A percentile compares a stretch with the other conserved stretches of the same genome.
Conservation (phyloP, 148 eudicot genomes). For the Rhododendron ovatum region DNA sequence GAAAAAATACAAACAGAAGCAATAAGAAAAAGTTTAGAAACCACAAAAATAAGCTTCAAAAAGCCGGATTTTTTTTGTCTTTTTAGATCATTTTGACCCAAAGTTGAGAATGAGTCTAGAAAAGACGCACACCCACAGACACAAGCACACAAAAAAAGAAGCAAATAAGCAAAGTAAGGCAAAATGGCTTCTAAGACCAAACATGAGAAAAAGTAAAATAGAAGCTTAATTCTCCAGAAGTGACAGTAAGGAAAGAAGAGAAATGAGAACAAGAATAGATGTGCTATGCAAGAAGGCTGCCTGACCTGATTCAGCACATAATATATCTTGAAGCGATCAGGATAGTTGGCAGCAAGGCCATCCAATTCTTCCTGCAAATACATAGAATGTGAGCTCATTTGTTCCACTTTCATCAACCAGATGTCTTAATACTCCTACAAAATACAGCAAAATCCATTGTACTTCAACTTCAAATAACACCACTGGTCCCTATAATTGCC, state of each 20-base stretch:
- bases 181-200: background rate
- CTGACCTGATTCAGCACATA: slow-evolving; percentile 78
- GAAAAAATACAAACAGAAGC: background rate
- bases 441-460: background rate
- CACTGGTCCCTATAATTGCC: background rate
- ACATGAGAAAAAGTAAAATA: background rate
- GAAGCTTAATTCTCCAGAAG: background rate
- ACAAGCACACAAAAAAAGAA: background rate
- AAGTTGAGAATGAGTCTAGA: background rate
- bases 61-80: background rate
- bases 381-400: background rate
- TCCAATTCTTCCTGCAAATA: slow-evolving; percentile 75
- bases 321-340: slow-evolving; percentile 59
- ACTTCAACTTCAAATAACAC: background rate
- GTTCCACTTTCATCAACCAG: background rate
- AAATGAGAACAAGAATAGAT: background rate
- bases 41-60: background rate
- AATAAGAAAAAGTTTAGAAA: background rate
- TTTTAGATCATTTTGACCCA: background rate
- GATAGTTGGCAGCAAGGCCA: slow-evolving; percentile 49
- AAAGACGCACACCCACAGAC: background rate
- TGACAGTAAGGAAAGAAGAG: background rate
- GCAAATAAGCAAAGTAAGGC: background rate
- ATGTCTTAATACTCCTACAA: background rate
- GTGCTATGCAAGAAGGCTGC: slow-evolving; percentile 1